Conservation (phyloP, 441 rosid species). For the Euphorbia celastroides region DNA sequence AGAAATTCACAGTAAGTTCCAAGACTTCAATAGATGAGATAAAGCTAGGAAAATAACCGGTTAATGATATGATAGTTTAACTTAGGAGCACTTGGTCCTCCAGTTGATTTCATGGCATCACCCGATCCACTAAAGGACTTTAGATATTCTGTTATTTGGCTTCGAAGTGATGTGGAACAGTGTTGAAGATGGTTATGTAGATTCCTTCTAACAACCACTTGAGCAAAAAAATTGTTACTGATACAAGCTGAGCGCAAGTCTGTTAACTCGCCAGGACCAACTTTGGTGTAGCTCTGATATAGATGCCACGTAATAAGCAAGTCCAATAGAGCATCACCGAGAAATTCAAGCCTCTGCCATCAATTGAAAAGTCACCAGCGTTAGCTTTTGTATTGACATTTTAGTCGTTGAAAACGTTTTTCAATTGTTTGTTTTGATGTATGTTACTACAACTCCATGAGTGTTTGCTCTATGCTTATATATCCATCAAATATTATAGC, state of each 20-base stretch:
- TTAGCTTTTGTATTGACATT: neutral
- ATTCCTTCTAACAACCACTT: conserved; percentile 51
- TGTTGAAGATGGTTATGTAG: conserved; percentile 65
- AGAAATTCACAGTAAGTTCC: conserved; percentile 19
- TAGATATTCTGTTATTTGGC: conserved; percentile 57
- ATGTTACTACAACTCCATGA: no score
- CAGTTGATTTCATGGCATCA: conserved; percentile 32
- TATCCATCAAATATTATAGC: no score
- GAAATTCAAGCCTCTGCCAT: conserved; percentile 91
- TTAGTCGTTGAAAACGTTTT: neutral
- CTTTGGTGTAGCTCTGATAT: conserved; percentile 49
- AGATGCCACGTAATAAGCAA: conserved; percentile 78
- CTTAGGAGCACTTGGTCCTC: conserved; percentile 70
- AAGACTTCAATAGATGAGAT: neutral
- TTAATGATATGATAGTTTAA: conserved; percentile 27
- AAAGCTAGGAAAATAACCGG: neutral
- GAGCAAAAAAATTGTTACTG: conserved; percentile 80
- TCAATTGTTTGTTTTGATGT: no score
- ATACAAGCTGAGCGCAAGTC: conserved; percentile 91
- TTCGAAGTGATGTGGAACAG: conserved; percentile 36
- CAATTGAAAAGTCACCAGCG: conserved; percentile 16
- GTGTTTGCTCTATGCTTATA: no score
- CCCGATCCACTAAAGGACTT: conserved; percentile 37
- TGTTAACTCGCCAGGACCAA: conserved; percentile 89
- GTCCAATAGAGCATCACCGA: conserved; percentile 85